Percentiles rank a stretch among this genome's conserved stretches.
phyloP scores from a whole-genome alignment of 192 early-diverging fungal species.

The Entomortierella chlamydospora region DNA sequence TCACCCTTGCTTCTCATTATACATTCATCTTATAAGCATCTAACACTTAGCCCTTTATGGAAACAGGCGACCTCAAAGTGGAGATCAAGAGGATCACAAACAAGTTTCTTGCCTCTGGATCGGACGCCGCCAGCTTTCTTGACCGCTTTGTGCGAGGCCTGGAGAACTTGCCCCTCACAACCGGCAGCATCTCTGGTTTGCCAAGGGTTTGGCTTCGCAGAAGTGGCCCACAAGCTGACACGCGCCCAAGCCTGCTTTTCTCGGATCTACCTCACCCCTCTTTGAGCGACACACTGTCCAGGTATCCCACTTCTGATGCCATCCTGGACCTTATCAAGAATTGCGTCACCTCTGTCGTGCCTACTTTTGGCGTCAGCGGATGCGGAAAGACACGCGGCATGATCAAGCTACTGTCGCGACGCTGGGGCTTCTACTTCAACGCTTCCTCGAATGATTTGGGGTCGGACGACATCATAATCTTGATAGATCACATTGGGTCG shows the following conservation, averaged over 20 bases:
- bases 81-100: too few species aligned
- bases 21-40: too few species aligned
- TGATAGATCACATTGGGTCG: background rate
- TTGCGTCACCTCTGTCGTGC: too few species aligned
- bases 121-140: too few species aligned
- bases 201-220: constrained; percentile 21
- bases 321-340: too few species aligned
- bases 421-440: constrained; percentile 36
- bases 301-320: too few species aligned
- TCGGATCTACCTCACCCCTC: constrained; percentile 18
- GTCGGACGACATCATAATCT: constrained; percentile 1
- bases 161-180: too few species aligned
- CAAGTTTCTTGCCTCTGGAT: too few species aligned
- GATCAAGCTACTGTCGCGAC: constrained; percentile 19
- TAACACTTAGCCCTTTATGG: too few species aligned
- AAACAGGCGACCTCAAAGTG: too few species aligned
- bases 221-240: background rate
- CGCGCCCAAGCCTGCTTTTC: constrained; percentile 22
- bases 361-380: background rate
- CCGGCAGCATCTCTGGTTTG: constrained; percentile 14
- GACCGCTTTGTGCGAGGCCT: too few species aligned
- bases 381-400: constrained; percentile 28
- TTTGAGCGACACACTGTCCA: background rate
- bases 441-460: constrained; percentile 22
- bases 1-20: too few species aligned